These are phyloP conservation scores for Lactarius vividus DNA, from an alignment of 768 basidiomycete genomes.

Conservation along the genomic window DNA sequence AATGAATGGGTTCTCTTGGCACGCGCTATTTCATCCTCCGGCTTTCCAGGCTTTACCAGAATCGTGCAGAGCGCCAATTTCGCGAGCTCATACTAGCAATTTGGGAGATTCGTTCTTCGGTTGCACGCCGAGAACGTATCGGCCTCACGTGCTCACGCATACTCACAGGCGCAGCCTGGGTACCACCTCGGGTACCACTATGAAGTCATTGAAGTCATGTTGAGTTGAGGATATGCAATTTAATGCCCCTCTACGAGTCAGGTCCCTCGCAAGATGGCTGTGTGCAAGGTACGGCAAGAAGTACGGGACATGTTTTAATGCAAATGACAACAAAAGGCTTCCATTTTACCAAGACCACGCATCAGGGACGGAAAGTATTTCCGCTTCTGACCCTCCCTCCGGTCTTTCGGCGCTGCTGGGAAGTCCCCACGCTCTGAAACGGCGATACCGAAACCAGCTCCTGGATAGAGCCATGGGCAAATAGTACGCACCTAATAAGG, in stretches of 20 bases:
- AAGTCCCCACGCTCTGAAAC: constrained; percentile 33
- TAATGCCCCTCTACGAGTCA: neutral
- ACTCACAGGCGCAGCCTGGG: neutral
- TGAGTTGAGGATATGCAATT: neutral
- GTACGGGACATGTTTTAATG: neutral
- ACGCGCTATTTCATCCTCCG: neutral
- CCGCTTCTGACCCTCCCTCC: constrained; percentile 37
- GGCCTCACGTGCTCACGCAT: no score
- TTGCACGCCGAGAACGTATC: no score
- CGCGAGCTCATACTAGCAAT: no score
- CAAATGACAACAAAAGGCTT: neutral
- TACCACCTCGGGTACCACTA: no score
- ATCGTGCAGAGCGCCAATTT: neutral
- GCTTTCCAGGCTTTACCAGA: no score
- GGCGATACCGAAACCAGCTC: neutral
- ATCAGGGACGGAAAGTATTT: constrained; percentile 34
- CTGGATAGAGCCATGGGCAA: neutral
- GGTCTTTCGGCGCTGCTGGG: constrained; percentile 35
- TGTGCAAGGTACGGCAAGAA: no score
- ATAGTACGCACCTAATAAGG: constrained; percentile 20
- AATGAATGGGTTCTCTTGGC: constrained; percentile 6
- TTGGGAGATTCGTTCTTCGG: no score
- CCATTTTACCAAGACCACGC: neutral
- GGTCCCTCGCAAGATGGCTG: neutral
- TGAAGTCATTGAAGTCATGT: no score